A percentile compares a stretch with the other conserved stretches of the same genome.
These are phyloP conservation scores for Hypoxylon cercidicola DNA, from an alignment of 495 filamentous ascomycete genomes.

Conservation along the genomic window DNA sequence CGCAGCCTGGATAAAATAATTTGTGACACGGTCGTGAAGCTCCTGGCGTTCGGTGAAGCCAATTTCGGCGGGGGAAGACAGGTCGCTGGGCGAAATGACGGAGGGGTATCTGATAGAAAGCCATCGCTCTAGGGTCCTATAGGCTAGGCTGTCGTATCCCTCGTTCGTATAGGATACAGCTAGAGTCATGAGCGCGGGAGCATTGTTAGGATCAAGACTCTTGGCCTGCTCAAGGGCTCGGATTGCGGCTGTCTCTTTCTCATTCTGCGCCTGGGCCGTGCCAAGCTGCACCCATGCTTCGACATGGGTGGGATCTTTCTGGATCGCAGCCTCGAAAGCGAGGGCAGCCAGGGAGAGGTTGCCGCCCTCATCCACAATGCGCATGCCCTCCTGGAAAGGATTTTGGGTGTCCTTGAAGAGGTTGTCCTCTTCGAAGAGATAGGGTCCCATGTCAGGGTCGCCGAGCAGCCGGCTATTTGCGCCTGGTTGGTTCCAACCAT, in stretches of 20 bases:
- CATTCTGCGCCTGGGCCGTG: constrained; percentile 93
- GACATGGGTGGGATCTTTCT: constrained; percentile 85
- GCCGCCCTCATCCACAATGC: constrained; percentile 89
- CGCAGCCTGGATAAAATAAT: constrained; percentile 90
- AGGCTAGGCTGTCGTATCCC: constrained; percentile 95
- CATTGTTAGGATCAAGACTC: constrained; percentile 84
- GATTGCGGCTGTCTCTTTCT: constrained; percentile 98
- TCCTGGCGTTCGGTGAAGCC: constrained; percentile 92
- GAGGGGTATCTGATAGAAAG: constrained; percentile 89
- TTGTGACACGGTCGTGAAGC: constrained; percentile 89
- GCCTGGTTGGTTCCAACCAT: constrained; percentile 54
- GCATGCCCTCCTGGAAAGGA: constrained; percentile 89
- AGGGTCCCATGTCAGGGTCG: constrained; percentile 84
- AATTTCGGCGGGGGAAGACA: constrained; percentile 76
- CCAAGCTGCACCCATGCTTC: constrained; percentile 95
- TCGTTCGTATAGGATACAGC: constrained; percentile 99
- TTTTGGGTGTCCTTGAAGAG: constrained; percentile 78
- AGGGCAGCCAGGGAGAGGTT: constrained; percentile 94
- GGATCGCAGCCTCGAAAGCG: constrained; percentile 96
- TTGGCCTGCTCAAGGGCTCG: constrained; percentile 94
- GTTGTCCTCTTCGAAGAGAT: constrained; percentile 95
- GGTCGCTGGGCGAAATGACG: constrained; percentile 72
- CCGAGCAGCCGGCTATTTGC: constrained; percentile 66
- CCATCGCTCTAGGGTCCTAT: constrained; percentile 97
- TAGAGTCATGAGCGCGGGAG: constrained; percentile 91